Conservation (phyloP, 306 rosid species). For the Prunus mira region DNA sequence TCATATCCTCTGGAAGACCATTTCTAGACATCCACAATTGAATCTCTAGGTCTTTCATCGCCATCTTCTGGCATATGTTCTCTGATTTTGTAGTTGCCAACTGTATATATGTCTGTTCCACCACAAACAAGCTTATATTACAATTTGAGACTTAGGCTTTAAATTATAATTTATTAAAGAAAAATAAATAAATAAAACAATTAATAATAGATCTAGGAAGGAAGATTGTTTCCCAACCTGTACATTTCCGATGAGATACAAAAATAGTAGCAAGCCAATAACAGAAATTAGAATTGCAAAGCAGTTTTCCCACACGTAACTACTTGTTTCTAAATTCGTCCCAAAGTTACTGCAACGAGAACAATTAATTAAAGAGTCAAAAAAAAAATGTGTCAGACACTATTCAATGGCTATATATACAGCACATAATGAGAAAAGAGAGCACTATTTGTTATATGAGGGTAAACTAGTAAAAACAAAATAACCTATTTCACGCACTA, state of each 20-base stretch:
- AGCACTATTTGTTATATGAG: no score
- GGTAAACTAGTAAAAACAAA: no score
- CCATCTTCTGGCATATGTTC: background rate
- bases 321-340: background rate
- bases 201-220: no score
- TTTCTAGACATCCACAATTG: background rate
- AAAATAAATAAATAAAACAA: background rate
- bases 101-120: slow-evolving; percentile 3
- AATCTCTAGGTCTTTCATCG: background rate
- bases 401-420: background rate
- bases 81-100: background rate
- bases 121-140: background rate
- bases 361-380: background rate
- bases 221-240: slow-evolving; percentile 10
- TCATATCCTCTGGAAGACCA: background rate
- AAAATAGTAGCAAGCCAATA: slow-evolving; percentile 5
- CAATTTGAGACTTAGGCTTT: background rate
- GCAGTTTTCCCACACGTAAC: background rate
- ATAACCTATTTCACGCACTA: no score
- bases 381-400: background rate
- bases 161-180: background rate
- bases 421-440: background rate
- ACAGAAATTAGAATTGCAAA: background rate
- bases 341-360: slow-evolving; percentile 11
- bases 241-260: slow-evolving; percentile 21